phyloP scores from a whole-genome alignment of 306 rosid genomes.

The Astragalus glycyphyllos region DNA sequence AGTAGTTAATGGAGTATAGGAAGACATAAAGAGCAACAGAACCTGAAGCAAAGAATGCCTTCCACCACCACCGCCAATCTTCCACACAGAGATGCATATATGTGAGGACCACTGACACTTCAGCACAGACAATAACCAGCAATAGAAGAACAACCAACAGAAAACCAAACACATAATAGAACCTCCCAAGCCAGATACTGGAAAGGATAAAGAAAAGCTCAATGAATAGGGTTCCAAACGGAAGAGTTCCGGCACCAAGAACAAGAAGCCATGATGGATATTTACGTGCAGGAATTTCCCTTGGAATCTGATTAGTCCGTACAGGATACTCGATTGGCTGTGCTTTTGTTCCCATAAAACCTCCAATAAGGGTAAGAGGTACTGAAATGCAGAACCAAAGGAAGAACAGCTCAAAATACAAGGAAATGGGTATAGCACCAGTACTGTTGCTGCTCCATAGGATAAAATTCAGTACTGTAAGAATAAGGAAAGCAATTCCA shows the following conservation, averaged over 20 bases:
- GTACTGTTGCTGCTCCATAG: conserved; percentile 90
- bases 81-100: conserved; percentile 95
- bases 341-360: conserved; percentile 77
- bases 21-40: conserved; percentile 86
- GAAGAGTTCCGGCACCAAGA: conserved; percentile 93
- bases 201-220: conserved; percentile 92
- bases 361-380: conserved; percentile 88
- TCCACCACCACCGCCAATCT: conserved; percentile 99
- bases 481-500: conserved; percentile 75
- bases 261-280: conserved; percentile 92
- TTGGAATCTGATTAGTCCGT: conserved; percentile 87
- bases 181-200: conserved; percentile 94
- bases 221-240: conserved; percentile 91
- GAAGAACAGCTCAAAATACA: conserved; percentile 69
- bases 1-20: conserved; percentile 84
- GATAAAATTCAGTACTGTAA: conserved; percentile 74
- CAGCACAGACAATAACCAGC: conserved; percentile 82
- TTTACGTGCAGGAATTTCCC: conserved; percentile 86
- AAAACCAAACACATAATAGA: conserved; percentile 88
- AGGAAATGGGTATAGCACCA: conserved; percentile 87
- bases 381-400: conserved; percentile 96
- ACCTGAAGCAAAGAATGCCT: conserved; percentile 91
- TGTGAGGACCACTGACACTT: conserved; percentile 89
- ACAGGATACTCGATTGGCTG: conserved; percentile 73
- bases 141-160: conserved; percentile 73